These are phyloP conservation scores for Mucor saturninus DNA, from an alignment of 371 early-diverging fungal genomes.

Conservation along the genomic window DNA sequence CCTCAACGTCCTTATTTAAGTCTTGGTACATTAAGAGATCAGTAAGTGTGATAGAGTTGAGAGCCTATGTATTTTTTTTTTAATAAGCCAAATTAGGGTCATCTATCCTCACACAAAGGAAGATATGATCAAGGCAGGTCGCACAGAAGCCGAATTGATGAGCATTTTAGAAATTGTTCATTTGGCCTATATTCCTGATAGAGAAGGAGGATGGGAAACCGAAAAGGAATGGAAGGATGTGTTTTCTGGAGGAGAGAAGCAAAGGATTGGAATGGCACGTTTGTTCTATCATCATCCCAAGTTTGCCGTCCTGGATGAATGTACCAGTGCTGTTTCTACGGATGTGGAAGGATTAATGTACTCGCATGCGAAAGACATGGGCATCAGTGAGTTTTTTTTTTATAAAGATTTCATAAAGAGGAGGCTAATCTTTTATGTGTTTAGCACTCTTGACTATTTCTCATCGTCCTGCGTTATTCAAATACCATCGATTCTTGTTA, in stretches of 20 bases:
- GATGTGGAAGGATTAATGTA: conserved; percentile 93
- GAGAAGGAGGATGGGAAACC: conserved; percentile 91
- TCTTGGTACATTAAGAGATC: conserved; percentile 84
- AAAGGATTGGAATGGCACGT: conserved; percentile 79
- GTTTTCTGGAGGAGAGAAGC: conserved; percentile 91
- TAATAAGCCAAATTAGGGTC: conserved; percentile 37
- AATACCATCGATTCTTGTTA: conserved; percentile 84
- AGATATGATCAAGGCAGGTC: conserved; percentile 75
- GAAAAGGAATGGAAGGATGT: conserved; percentile 92
- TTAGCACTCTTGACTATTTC: conserved; percentile 84
- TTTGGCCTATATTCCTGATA: conserved; percentile 73
- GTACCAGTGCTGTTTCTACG: conserved; percentile 85
- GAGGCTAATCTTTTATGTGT: no score
- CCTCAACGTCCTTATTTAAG: conserved; percentile 91
- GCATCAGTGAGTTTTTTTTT: conserved; percentile 59
- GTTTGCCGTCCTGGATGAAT: conserved; percentile 80
- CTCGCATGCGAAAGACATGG: conserved; percentile 82
- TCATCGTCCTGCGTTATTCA: conserved; percentile 87
- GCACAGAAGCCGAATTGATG: conserved; percentile 80
- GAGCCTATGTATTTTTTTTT: neutral
- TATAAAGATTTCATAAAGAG: no score
- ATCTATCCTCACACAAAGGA: conserved; percentile 88
- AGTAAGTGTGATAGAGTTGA: conserved; percentile 48
- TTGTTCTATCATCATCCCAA: conserved; percentile 86
- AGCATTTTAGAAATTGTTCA: conserved; percentile 75